Base-by-base conservation (phyloP, 2,329 filamentous ascomycete species). In the Exophiala sp. region DNA sequence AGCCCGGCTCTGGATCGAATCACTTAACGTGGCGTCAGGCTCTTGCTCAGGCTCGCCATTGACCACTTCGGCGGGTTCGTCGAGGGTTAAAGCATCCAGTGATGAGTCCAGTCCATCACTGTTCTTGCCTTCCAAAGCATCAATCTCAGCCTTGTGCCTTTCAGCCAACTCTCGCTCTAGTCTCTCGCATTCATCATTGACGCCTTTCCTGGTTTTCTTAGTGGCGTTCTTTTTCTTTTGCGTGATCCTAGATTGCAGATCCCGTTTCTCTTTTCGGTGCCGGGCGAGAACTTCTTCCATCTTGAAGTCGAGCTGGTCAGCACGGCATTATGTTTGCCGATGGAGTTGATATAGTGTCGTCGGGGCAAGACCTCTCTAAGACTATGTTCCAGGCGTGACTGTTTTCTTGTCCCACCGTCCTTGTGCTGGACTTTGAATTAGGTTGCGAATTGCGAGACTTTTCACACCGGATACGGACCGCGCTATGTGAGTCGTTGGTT, bases 141-240 rank as follows among this genome's bases (percentile, higher is more conserved):
- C 38, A 14, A 60, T 45, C 44, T 61, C 56, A 14, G 58, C 58
- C 44, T 71, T 70, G 22, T 83, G 80, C 52, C 67, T 69, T 49
- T 79, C 75, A 46, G 73, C 73, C 34, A 82, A 65, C 50, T 81
- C 77, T 32, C 67, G 65, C 58, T 82, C 79, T 30, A 82, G 68
- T 21, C 69, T 65, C 16, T 79, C 78, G 63, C 80, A 83, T 62
- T 83, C 80, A 58, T 83, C 80, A 56, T 81, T 82, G 34, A 91
- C 74, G 22, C 83, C 82, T 66, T 85, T 82, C 43, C 80, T 74
- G 7, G 80, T 82, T 68, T 82, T 83, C 71, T 97, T 98, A 40
- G 85, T 94, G 13, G 93, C 90, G 60, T 86, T 85, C 75, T 96
- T 97, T 76, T 96, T 98, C 77, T 96, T 97, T 70, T 85, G 89